Percentiles rank a stretch among this genome's conserved stretches.
These are phyloP conservation scores for Zoysia matrella DNA, from an alignment of 202 grass and related monocot genomes.

Conservation along the genomic window DNA sequence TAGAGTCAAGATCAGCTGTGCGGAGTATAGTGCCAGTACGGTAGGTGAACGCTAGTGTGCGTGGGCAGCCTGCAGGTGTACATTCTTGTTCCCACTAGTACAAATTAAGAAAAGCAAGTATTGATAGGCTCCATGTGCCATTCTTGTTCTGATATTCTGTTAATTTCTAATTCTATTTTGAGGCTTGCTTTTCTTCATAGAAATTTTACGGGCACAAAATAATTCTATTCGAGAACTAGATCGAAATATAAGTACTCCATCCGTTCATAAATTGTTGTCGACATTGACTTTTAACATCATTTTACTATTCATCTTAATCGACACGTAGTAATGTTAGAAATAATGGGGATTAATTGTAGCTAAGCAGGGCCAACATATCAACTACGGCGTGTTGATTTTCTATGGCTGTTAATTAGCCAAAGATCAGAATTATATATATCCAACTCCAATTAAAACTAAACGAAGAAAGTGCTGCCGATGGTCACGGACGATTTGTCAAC, in stretches of 20 bases:
- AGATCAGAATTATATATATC: neutral
- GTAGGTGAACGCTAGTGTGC: constrained; percentile 16
- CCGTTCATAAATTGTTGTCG: too few relatives aligned
- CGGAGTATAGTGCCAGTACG: constrained; percentile 10
- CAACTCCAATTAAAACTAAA: neutral
- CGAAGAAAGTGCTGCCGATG: neutral
- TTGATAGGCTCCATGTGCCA: constrained; percentile 29
- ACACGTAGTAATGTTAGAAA: too few relatives aligned
- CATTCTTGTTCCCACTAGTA: neutral
- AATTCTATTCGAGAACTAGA: neutral
- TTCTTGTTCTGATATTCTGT: neutral
- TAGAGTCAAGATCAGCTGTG: constrained; percentile 19
- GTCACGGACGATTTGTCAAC: constrained; percentile 6
- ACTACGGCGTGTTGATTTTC: too few relatives aligned
- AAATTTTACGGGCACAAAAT: too few relatives aligned
- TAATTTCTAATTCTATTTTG: constrained; percentile 11
- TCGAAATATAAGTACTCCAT: neutral
- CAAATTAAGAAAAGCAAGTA: constrained; percentile 12
- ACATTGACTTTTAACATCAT: too few relatives aligned
- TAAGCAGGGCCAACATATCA: too few relatives aligned
- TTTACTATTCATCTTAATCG: too few relatives aligned
- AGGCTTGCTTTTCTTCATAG: neutral
- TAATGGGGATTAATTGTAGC: too few relatives aligned
- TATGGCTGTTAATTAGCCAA: neutral
- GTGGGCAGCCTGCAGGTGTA: constrained; percentile 9